Conservation (phyloP, 495 filamentous ascomycete genomes). For the Penicillium silybi region DNA sequence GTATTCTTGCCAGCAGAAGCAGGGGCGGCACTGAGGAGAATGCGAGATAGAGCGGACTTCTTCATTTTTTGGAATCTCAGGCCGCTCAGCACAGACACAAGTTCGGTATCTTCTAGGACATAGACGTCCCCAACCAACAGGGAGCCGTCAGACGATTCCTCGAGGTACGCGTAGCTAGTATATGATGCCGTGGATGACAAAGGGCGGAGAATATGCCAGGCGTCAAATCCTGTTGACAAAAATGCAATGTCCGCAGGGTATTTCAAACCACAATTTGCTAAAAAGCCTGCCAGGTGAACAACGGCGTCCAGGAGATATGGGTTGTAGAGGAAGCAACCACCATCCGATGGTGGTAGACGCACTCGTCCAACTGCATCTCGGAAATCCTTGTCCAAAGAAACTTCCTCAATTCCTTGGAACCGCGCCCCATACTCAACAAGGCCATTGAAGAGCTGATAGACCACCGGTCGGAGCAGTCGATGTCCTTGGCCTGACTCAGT, state of each 20-base stretch:
- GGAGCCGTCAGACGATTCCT: conserved; percentile 35
- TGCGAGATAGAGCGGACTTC: not conserved
- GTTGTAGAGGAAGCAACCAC: not conserved
- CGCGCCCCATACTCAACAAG: not conserved
- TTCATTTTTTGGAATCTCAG: not conserved
- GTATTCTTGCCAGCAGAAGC: no score
- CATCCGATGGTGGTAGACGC: not conserved
- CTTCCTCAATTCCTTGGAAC: not conserved
- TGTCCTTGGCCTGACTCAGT: not conserved
- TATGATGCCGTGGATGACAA: not conserved
- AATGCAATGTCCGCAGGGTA: not conserved
- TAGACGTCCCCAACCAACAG: not conserved
- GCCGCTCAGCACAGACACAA: not conserved
- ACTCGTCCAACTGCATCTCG: not conserved
- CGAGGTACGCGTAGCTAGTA: not conserved
- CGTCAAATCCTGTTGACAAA: not conserved
- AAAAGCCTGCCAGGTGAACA: not conserved
- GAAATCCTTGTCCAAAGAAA: not conserved
- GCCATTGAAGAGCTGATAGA: not conserved
- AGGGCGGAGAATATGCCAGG: not conserved
- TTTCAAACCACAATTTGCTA: not conserved
- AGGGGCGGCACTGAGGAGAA: not conserved
- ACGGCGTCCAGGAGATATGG: not conserved
- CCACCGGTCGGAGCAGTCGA: not conserved
- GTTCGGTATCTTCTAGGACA: not conserved